phyloP scores from a whole-genome alignment of 345 rosid genomes.

The Camelina hispida region DNA sequence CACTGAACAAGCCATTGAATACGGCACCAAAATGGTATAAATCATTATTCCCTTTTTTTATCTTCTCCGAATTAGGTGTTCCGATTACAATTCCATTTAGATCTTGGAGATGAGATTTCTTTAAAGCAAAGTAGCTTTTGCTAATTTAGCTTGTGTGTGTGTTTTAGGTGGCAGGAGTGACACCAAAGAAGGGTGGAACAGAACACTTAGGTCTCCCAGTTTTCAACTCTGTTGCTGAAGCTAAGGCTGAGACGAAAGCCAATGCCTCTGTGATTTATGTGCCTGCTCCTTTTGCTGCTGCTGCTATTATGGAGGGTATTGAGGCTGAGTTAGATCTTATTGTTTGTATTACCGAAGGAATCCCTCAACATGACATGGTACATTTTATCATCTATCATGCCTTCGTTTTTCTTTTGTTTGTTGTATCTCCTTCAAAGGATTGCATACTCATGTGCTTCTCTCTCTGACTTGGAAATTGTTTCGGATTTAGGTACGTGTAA shows the following conservation, averaged over 20 bases:
- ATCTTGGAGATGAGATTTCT: constrained; percentile 18
- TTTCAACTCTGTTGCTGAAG: constrained; percentile 96
- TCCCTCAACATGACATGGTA: constrained; percentile 99
- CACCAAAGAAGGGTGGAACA: constrained; percentile 99
- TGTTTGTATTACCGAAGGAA: constrained; percentile 95
- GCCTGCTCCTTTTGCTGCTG: constrained; percentile 97
- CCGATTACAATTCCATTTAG: not conserved
- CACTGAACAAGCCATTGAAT: constrained; percentile 97
- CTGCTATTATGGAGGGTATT: constrained; percentile 94
- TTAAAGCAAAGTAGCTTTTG: constrained; percentile 16
- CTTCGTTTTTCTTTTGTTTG: not conserved
- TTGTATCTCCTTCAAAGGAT: constrained; percentile 5
- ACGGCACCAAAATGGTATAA: constrained; percentile 96
- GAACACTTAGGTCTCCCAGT: constrained; percentile 98
- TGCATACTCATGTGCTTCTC: constrained; percentile 12
- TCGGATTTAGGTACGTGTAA: constrained; percentile 75
- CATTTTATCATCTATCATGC: not conserved
- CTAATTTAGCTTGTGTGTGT: constrained; percentile 8
- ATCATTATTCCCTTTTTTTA: not conserved
- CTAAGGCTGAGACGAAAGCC: constrained; percentile 93
- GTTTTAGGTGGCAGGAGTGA: constrained; percentile 91
- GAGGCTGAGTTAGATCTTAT: constrained; percentile 90
- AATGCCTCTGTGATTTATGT: constrained; percentile 96
- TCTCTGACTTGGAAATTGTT: constrained; percentile 25
- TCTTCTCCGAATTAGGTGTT: not conserved